Percentiles rank a stretch among this genome's conserved stretches.
These are phyloP conservation scores for Austroboletus niveus DNA, from an alignment of 1,284 basidiomycete species.

Conservation along the genomic window DNA sequence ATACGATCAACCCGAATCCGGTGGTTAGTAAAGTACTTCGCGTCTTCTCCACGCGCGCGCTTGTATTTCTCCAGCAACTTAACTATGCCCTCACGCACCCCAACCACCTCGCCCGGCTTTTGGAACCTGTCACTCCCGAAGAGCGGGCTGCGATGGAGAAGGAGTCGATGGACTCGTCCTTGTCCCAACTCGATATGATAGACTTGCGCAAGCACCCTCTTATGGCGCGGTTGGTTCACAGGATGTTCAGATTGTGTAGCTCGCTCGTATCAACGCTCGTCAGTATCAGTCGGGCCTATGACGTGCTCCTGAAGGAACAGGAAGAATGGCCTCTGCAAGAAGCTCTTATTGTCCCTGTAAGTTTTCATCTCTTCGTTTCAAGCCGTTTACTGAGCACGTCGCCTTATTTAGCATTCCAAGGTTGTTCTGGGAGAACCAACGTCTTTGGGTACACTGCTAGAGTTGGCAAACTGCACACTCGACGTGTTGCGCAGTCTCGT, in stretches of 20 bases:
- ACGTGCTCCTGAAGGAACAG: slow-evolving; percentile 60
- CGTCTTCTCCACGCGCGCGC: slow-evolving; percentile 62
- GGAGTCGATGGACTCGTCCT: slow-evolving; percentile 38
- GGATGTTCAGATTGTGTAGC: slow-evolving; percentile 66
- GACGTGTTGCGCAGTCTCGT: slow-evolving; percentile 67
- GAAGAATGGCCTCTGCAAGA: slow-evolving; percentile 71
- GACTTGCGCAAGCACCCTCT: slow-evolving; percentile 69
- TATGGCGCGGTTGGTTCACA: slow-evolving; percentile 65
- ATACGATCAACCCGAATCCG: slow-evolving; percentile 40
- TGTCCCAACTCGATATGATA: slow-evolving; percentile 45
- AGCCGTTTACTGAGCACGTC: not conserved
- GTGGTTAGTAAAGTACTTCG: slow-evolving; percentile 61
- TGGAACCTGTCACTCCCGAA: slow-evolving; percentile 80
- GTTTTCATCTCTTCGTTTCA: slow-evolving; percentile 24
- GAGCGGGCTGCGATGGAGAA: slow-evolving; percentile 70
- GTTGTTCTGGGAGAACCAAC: slow-evolving; percentile 75
- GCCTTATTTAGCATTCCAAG: slow-evolving; percentile 63
- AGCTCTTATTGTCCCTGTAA: slow-evolving; percentile 71
- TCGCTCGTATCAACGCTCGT: slow-evolving; percentile 71
- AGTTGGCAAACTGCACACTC: slow-evolving; percentile 69
- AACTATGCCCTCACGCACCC: slow-evolving; percentile 92
- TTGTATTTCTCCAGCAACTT: slow-evolving; percentile 81
- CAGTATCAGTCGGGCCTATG: slow-evolving; percentile 67
- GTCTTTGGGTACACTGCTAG: slow-evolving; percentile 76
- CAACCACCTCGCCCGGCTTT: slow-evolving; percentile 75